Conservation (phyloP, 2,329 filamentous ascomycete species). For the Penicillium sp. region DNA sequence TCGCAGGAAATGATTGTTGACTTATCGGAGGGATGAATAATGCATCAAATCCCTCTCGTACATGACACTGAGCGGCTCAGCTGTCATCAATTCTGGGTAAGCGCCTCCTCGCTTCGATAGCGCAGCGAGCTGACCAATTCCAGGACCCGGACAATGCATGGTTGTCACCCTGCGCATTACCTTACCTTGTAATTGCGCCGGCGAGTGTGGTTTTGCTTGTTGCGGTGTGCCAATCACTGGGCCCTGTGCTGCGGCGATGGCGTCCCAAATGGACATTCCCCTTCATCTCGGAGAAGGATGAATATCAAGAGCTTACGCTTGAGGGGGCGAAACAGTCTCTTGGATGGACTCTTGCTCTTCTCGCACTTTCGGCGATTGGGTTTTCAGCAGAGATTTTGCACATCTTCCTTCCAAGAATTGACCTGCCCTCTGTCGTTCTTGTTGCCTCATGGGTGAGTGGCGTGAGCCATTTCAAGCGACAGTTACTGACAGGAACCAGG, state of each 20-base stretch:
- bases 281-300: conserved; percentile 49
- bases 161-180: conserved; percentile 35
- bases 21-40: conserved; percentile 8
- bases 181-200: conserved; percentile 33
- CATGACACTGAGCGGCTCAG: background rate
- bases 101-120: conserved; percentile 1
- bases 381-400: conserved; percentile 34
- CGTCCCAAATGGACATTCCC: conserved; percentile 52
- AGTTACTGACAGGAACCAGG: conserved; percentile 30
- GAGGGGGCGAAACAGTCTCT: conserved; percentile 29
- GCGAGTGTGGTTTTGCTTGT: conserved; percentile 27
- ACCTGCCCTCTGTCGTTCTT: conserved; percentile 24
- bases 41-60: conserved; percentile 17
- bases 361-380: conserved; percentile 40
- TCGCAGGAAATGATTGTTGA: background rate
- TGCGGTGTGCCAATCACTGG: conserved; percentile 29
- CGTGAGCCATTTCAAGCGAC: conserved; percentile 12
- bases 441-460: conserved; percentile 41
- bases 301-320: conserved; percentile 29
- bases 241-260: conserved; percentile 21
- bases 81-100: conserved; percentile 23
- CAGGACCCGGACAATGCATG: conserved; percentile 40
- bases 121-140: conserved; percentile 11
- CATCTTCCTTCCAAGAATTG: conserved; percentile 18
- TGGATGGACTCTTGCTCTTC: conserved; percentile 39